Evolutionary conservation across 2,329 filamentous ascomycete species (phyloP), one percentile per base, ranked within the genome.

Genomic region (Chaetomium strumarium): DNA sequence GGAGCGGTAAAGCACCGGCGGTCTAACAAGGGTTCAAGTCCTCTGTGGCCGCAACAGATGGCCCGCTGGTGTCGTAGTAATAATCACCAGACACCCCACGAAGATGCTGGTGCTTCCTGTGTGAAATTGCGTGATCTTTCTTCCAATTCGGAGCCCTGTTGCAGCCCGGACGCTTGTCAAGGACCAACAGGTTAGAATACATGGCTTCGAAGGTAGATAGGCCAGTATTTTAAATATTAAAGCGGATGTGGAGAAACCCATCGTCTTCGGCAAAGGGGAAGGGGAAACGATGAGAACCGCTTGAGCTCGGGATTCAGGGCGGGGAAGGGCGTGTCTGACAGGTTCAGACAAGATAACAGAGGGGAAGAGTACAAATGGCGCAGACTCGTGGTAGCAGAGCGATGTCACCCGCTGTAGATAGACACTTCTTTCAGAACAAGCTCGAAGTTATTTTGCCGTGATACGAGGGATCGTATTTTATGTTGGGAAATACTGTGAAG

Each of bases 201-300:
- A 29, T 20, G 30, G n/a, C n/a, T 16, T 5, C 29, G 14, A n/a
- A 33, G 20, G 29, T 9, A 17, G 8, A 29, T 17, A 1, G 13
- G 37, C 12, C 24, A 11, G n/a, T 20, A 29, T 38, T 38, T 42
- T 29, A 49, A 49, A 20, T 30, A 49, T 6, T 47, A 29, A 31
- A 17, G 29, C 11, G 11, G 24, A 34, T n/a, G 51, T 53, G 51
- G 51, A 42, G 51, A 46, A 41, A 24, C 34, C 36, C 29, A 34
- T 53, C 42, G 37, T 20, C 33, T 40, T 43, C 20, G 34, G 24
- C 12, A 30, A 36, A 33, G 36, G 43, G 43, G 29, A 36, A 33
- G 36, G 43, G 43, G 29, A 19, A 19, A 31, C 30, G 38, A 20
- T 16, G 38, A n/a, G 44, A 36, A 31, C n/a, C 37, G 43, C 43